phyloP scores from a whole-genome alignment of 2,329 filamentous ascomycete genomes.

The Colletotrichum theobromicola region DNA sequence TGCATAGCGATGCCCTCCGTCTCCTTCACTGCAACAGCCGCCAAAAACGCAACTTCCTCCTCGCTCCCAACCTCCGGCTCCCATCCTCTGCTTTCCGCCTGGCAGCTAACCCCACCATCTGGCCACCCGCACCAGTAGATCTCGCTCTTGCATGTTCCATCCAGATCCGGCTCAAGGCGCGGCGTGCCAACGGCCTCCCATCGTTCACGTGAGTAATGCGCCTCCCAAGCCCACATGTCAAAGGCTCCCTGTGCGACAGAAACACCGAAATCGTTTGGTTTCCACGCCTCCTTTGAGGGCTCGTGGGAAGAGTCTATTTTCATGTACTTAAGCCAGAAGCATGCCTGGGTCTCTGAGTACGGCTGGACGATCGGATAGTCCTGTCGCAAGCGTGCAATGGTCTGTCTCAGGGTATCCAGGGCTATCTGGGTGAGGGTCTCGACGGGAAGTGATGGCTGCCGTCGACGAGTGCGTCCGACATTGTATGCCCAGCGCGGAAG shows the following conservation, averaged over 20 bases:
- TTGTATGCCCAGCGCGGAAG: slow-evolving; percentile 8
- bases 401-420: background rate
- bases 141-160: slow-evolving; percentile 8
- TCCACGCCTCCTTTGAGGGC: background rate
- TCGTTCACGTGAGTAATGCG: background rate
- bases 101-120: background rate
- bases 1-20: slow-evolving; percentile 1
- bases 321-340: slow-evolving; percentile 15
- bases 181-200: background rate
- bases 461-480: background rate
- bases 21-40: slow-evolving; percentile 19
- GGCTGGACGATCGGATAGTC: background rate
- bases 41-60: slow-evolving; percentile 23
- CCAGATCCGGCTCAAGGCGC: slow-evolving; percentile 5
- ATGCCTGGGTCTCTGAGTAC: slow-evolving; percentile 4
- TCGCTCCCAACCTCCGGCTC: slow-evolving; percentile 22
- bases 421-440: background rate
- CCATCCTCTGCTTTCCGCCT: slow-evolving; percentile 15
- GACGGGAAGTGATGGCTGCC: background rate
- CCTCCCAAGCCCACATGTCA: slow-evolving; percentile 1
- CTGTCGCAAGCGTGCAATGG: background rate
- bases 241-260: background rate
- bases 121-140: slow-evolving; percentile 14
- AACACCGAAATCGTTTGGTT: background rate
- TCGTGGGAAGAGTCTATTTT: background rate